phyloP scores from a whole-genome alignment of 2,329 filamentous ascomycete species.

The Ophiostoma tasmaniense region DNA sequence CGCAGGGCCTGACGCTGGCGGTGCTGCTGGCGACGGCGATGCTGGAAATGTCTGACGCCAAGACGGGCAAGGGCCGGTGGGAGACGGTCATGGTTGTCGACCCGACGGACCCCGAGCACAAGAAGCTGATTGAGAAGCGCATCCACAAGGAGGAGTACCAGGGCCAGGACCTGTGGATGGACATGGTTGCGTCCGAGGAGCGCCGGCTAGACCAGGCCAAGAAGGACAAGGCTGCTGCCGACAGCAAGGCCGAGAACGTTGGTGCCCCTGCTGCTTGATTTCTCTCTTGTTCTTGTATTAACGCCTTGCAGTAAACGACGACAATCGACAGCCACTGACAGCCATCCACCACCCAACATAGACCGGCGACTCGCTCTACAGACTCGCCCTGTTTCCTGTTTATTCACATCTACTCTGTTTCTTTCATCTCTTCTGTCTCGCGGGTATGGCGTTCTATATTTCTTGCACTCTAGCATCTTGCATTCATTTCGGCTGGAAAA shows the following conservation, averaged over 20 bases:
- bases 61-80: conserved; percentile 67
- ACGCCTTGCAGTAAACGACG: not conserved
- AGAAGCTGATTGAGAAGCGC: conserved; percentile 76
- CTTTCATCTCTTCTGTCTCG: not conserved
- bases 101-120: conserved; percentile 73
- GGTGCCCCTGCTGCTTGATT: conserved; percentile 17
- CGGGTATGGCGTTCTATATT: conserved; percentile 12
- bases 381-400: not conserved
- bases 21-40: conserved; percentile 75
- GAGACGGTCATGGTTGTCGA: conserved; percentile 76
- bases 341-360: not conserved
- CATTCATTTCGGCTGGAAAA: conserved; percentile 4
- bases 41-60: conserved; percentile 72
- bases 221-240: conserved; percentile 21
- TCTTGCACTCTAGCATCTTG: conserved; percentile 1
- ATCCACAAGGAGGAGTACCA: conserved; percentile 80
- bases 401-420: not conserved
- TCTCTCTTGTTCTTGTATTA: not conserved
- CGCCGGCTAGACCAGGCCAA: conserved; percentile 39
- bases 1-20: conserved; percentile 77
- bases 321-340: not conserved
- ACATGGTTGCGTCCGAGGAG: conserved; percentile 79
- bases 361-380: not conserved
- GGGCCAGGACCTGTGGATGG: conserved; percentile 89
- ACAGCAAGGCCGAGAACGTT: conserved; percentile 16